A percentile compares a stretch with the other conserved stretches of the same genome.
Conservation (phyloP, 2,329 filamentous ascomycete genomes). For the Akanthomyces lecanii region DNA sequence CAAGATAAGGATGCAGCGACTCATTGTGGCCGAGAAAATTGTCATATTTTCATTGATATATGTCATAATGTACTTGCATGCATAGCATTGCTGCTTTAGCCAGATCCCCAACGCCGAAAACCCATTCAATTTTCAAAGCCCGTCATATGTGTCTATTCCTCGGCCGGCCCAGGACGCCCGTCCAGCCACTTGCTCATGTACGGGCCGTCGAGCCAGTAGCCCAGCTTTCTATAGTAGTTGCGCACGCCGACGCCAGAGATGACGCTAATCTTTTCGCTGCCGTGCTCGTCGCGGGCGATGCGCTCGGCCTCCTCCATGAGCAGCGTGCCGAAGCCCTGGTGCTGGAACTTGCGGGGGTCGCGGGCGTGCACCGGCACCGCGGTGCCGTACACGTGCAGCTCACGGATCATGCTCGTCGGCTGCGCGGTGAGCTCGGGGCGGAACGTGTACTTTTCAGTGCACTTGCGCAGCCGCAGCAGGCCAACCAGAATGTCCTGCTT, state of each 20-base stretch:
- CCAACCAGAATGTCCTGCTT: constrained; percentile 98
- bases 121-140: background rate
- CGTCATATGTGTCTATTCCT: background rate
- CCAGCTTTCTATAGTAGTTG: constrained; percentile 90
- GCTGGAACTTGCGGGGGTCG: constrained; percentile 95
- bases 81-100: background rate
- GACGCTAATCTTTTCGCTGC: constrained; percentile 89
- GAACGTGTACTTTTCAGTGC: constrained; percentile 87
- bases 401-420: constrained; percentile 85
- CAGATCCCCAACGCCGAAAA: background rate
- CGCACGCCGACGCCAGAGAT: constrained; percentile 97
- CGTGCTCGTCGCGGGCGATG: constrained; percentile 91
- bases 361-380: constrained; percentile 96
- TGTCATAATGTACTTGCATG: background rate
- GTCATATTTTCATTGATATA: background rate
- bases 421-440: constrained; percentile 80
- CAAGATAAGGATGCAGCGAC: background rate
- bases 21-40: too few species aligned
- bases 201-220: constrained; percentile 89
- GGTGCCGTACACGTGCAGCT: constrained; percentile 94
- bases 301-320: constrained; percentile 97
- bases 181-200: constrained; percentile 70
- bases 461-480: constrained; percentile 82
- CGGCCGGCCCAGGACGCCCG: constrained; percentile 27
- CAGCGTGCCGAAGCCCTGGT: constrained; percentile 93